Evolutionary conservation across 2,329 filamentous ascomycete species (phyloP), one percentile per base, ranked within the genome.

Genomic region (Fusarium stilboides): DNA sequence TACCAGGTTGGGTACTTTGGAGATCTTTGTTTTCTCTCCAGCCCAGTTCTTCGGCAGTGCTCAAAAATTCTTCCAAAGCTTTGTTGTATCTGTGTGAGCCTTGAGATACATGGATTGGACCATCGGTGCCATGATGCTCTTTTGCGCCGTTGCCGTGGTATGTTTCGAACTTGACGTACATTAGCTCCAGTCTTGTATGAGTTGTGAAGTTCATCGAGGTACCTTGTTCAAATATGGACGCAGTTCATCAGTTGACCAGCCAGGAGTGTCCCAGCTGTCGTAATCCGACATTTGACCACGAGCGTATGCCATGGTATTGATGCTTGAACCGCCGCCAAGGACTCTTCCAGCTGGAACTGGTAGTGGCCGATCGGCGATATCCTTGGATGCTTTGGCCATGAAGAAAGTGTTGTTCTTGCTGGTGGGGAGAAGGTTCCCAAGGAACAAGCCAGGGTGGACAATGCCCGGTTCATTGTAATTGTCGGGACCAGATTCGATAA

Each of bases 221-320:
- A 45, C 43, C 43, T 45, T 45, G 43, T 45, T 45, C 24, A 45
- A 31, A 45, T 45, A 45, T 8, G 43, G 17, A 13, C 43, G 43
- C 0, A 45, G 24, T n/a, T 45, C 43, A 3, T 31, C 15, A 9
- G 43, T 45, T 5, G 43, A 31, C 43, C 43, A 45, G 8, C 43
- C 43, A 9, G 24, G 43, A 19, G 17, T 31, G 4, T 45, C 9
- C 43, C 43, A 45, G 24, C 24, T 45, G 22, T 45, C 17, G 2
- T 45, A 45, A 19, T 45, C 43, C 24, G 43, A 45, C 15, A 12
- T 17, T 6, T 45, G 24, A 4, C 43, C 43, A 13, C 43, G 43
- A 7, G 43, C 43, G n/a, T 45, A 45, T 28, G 43, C 43, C 43
- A 45, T 45, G 43, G 43, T 45, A 45, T 45, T 45, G 17, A 45